phyloP scores from a whole-genome alignment of 2,329 filamentous ascomycete species.

The Aspergillus melleus region DNA sequence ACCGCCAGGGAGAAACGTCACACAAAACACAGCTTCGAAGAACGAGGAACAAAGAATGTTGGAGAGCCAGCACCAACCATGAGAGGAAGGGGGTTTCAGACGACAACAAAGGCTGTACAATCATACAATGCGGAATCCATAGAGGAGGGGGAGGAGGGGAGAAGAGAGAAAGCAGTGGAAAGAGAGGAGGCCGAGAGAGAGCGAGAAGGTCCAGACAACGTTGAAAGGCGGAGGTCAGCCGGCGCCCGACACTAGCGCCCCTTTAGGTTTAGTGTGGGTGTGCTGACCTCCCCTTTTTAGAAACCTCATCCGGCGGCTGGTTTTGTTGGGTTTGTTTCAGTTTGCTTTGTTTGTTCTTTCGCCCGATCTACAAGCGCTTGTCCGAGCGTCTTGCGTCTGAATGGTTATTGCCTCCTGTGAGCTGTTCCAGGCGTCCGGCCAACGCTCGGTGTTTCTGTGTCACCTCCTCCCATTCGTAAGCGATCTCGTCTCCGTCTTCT shows the following conservation, averaged over 20 bases:
- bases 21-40: constrained; percentile 12
- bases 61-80: constrained; percentile 13
- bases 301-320: not conserved
- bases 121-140: not conserved
- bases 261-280: constrained; percentile 14
- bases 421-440: constrained; percentile 63
- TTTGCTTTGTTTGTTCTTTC: not conserved
- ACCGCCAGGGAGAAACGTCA: constrained; percentile 22
- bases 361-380: not conserved
- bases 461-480: constrained; percentile 75
- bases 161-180: constrained; percentile 5
- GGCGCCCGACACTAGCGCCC: constrained; percentile 17
- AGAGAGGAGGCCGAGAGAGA: constrained; percentile 6
- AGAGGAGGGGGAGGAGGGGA: not conserved
- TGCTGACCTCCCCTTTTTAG: constrained; percentile 9
- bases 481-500: constrained; percentile 50
- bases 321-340: too few species aligned
- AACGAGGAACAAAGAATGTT: constrained; percentile 3
- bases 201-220: constrained; percentile 19
- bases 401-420: constrained; percentile 28
- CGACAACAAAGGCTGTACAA: not conserved
- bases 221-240: constrained; percentile 15
- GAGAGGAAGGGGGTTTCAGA: not conserved
- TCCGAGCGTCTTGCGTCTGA: constrained; percentile 6
- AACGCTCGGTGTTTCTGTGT: constrained; percentile 85